Conservation (phyloP, 345 rosid species). For the Moricandia arvensis region DNA sequence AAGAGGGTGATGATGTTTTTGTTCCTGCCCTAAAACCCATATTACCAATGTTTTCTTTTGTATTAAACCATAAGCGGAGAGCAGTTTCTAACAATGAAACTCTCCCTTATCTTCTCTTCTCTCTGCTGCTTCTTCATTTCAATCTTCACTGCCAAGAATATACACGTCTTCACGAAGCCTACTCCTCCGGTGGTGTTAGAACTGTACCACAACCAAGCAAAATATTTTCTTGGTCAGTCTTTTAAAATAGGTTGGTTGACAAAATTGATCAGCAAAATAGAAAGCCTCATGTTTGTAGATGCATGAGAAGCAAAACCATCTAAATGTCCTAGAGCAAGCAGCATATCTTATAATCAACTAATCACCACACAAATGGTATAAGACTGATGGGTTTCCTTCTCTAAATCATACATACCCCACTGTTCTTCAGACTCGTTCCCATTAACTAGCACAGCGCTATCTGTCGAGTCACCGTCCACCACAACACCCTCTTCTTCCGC, state of each 20-base stretch:
- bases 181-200: constrained; percentile 34
- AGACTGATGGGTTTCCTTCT: constrained; percentile 76
- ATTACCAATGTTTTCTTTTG: neutral
- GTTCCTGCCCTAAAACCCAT: neutral
- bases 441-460: constrained; percentile 82
- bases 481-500: constrained; percentile 88
- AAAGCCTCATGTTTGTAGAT: neutral
- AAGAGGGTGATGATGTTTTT: neutral
- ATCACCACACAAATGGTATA: constrained; percentile 78
- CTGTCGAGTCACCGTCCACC: constrained; percentile 84
- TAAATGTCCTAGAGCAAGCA: neutral
- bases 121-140: constrained; percentile 12
- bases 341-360: constrained; percentile 52
- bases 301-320: neutral
- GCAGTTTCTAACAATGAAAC: constrained; percentile 1
- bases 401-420: constrained; percentile 82
- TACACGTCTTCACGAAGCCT: constrained; percentile 12
- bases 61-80: neutral
- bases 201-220: constrained; percentile 22
- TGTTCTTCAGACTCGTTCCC: constrained; percentile 90
- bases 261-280: neutral
- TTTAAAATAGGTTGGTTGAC: neutral
- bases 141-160: constrained; percentile 6
- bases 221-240: constrained; percentile 1
- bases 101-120: neutral